Evolutionary conservation across 2,329 filamentous ascomycete species (phyloP).

Genomic region (Xylariaceae sp.): DNA sequence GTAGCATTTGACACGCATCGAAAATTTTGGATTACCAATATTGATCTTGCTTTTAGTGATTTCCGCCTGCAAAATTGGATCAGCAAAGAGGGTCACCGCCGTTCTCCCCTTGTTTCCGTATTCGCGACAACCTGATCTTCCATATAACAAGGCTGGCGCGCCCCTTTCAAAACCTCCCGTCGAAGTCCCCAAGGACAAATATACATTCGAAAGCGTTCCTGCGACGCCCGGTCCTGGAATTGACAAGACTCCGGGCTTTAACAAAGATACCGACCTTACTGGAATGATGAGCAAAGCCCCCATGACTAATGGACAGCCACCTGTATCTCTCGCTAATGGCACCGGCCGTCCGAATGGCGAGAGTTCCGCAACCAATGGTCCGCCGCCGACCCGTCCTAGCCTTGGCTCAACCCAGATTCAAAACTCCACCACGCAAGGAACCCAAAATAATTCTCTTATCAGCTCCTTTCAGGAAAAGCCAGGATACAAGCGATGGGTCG

Average conservation of each 20-base stretch:
- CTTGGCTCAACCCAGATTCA: constrained; percentile 39
- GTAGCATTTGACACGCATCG: not conserved
- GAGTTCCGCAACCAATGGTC: constrained; percentile 22
- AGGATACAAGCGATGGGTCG: constrained; percentile 98
- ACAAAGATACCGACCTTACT: constrained; percentile 66
- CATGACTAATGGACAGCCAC: constrained; percentile 41
- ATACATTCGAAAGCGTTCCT: constrained; percentile 90
- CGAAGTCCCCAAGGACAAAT: constrained; percentile 50
- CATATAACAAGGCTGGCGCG: constrained; percentile 92
- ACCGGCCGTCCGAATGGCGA: constrained; percentile 30
- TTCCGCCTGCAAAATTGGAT: constrained; percentile 93
- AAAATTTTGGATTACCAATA: not conserved
- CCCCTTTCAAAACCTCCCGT: constrained; percentile 67
- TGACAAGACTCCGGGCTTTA: constrained; percentile 58
- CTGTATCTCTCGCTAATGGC: constrained; percentile 28
- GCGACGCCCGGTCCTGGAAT: constrained; percentile 72
- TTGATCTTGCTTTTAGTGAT: constrained; percentile 49
- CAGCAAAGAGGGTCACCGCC: constrained; percentile 85
- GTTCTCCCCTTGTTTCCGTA: constrained; percentile 96
- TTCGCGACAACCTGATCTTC: constrained; percentile 90
- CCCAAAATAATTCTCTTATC: constrained; percentile 52
- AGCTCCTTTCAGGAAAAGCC: constrained; percentile 69
- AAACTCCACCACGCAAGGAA: constrained; percentile 59
- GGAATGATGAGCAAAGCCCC: constrained; percentile 65
- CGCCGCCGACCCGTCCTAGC: constrained; percentile 30